Evolutionary conservation across 2,329 filamentous ascomycete species (phyloP).

Genomic region (Endothia cerciana): DNA sequence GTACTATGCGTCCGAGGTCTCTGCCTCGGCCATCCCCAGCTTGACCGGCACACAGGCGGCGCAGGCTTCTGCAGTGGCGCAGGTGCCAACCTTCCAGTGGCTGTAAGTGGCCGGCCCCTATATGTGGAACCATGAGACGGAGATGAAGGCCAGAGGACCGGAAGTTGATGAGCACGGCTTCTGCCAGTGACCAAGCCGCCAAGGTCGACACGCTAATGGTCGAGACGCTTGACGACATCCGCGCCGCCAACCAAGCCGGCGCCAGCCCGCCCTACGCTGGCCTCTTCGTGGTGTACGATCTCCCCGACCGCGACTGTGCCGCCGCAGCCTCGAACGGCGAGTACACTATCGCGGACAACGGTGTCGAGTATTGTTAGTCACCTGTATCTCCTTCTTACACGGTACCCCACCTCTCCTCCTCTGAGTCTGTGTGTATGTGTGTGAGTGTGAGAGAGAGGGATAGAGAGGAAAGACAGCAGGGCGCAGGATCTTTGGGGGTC

Average conservation of each 20-base stretch:
- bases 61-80: constrained; percentile 54
- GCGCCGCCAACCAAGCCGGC: constrained; percentile 37
- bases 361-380: constrained; percentile 47
- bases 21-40: constrained; percentile 62
- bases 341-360: constrained; percentile 52
- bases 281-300: constrained; percentile 59
- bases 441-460: too few relatives aligned
- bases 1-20: constrained; percentile 59
- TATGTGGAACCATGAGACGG: background rate
- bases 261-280: constrained; percentile 44
- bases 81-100: constrained; percentile 59
- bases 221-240: constrained; percentile 46
- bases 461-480: too few relatives aligned
- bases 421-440: too few relatives aligned
- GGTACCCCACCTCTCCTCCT: background rate
- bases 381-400: constrained; percentile 45
- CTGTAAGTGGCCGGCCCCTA: constrained; percentile 42
- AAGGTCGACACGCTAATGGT: constrained; percentile 52
- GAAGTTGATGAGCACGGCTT: background rate
- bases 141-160: too few relatives aligned
- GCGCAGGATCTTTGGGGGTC: background rate
- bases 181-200: constrained; percentile 52
- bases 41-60: constrained; percentile 59
- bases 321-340: constrained; percentile 62
- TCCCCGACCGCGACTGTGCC: constrained; percentile 62